Percentiles rank a stretch among this genome's conserved stretches.
Evolutionary conservation across 2,329 filamentous ascomycete species (phyloP).

Genomic region (Rhinocladiella mackenziei): DNA sequence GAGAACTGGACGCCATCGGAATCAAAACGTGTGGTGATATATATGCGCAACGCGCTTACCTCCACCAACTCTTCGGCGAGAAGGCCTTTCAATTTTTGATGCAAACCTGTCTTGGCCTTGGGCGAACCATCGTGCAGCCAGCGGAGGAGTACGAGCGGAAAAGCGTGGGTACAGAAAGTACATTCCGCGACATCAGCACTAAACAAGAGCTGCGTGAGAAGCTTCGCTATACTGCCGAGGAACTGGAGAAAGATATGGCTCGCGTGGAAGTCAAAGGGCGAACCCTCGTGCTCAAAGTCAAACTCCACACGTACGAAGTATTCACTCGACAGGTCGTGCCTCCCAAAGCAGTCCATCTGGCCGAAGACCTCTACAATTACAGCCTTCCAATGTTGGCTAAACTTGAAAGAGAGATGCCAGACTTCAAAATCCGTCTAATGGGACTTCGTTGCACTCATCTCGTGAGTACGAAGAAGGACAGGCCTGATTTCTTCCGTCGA

Average conservation of each 20-base stretch:
- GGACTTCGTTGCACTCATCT: slow-evolving; percentile 84
- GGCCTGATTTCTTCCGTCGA: slow-evolving; percentile 72
- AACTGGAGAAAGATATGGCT: slow-evolving; percentile 79
- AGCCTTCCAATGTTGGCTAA: slow-evolving; percentile 78
- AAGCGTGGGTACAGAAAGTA: slow-evolving; percentile 88
- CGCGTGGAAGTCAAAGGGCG: slow-evolving; percentile 79
- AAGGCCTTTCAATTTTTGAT: slow-evolving; percentile 87
- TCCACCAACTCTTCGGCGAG: slow-evolving; percentile 78
- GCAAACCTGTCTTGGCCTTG: slow-evolving; percentile 77
- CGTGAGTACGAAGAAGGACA: slow-evolving; percentile 77
- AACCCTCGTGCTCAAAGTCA: slow-evolving; percentile 89
- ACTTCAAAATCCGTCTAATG: slow-evolving; percentile 77
- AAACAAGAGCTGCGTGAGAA: slow-evolving; percentile 68
- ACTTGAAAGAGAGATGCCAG: slow-evolving; percentile 75
- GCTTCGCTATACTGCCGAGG: slow-evolving; percentile 73
- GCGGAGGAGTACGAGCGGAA: slow-evolving; percentile 88
- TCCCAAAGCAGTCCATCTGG: slow-evolving; percentile 65
- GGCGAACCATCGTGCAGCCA: slow-evolving; percentile 77
- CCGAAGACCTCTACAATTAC: slow-evolving; percentile 79
- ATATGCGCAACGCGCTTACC: slow-evolving; percentile 67
- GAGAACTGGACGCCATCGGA: slow-evolving; percentile 82
- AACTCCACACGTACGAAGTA: slow-evolving; percentile 90
- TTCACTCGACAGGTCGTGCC: slow-evolving; percentile 74
- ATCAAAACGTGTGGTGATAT: slow-evolving; percentile 87
- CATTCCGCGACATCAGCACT: slow-evolving; percentile 75